Base-by-base conservation (phyloP, 1,284 basidiomycete species). In the Moesziomyces parantarcticus region DNA sequence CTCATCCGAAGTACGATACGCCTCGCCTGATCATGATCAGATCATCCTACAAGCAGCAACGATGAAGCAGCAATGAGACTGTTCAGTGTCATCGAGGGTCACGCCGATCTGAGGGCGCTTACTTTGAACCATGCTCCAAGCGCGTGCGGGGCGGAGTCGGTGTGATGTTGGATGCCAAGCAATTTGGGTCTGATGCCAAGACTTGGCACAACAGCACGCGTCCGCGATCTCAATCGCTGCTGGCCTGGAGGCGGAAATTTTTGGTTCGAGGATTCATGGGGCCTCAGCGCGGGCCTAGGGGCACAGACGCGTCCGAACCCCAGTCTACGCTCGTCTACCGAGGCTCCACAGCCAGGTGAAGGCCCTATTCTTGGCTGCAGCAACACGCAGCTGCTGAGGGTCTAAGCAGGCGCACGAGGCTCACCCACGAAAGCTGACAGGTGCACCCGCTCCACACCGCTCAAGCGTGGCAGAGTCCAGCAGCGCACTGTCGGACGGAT, bases 101-200 rank as follows among this genome's bases (percentile, higher is more conserved):
- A 6, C 36, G 13, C 18, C 4, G 34, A 32, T 32, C 29, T 11
- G 11, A 32, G 29, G 29, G 29, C 11, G 29, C 29, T 32, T 32
- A n/a, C n/a, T n/a, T n/a, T n/a, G n/a, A n/a, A n/a, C n/a, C n/a
- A n/a, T n/a, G n/a, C 29, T 32, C 11, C 29, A 32, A 3, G 29
- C 29, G 10, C 29, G 29, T 32, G 29, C 29, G 29, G 29, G 29
- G 29, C 29, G 29, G 29, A 32, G 29, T 8, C 5, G 29, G 10
- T 3, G 29, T 32, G 29, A 32, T 32, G 29, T 32, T 39, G 11
- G 36, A 51, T 45, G 59, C 59, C 59, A 62, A 62, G 59, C 48
- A 62, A 56, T 55, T 50, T 62, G 29, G 21, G 29, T 34, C 21
- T 32, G n/a, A 26, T 51, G 59, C 59, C 59, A 62, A 62, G 59